Evolutionary conservation across 208 protist genomes (phyloP), one percentile per base, ranked within the genome.

Genomic region (Trypanosoma lewisi): DNA sequence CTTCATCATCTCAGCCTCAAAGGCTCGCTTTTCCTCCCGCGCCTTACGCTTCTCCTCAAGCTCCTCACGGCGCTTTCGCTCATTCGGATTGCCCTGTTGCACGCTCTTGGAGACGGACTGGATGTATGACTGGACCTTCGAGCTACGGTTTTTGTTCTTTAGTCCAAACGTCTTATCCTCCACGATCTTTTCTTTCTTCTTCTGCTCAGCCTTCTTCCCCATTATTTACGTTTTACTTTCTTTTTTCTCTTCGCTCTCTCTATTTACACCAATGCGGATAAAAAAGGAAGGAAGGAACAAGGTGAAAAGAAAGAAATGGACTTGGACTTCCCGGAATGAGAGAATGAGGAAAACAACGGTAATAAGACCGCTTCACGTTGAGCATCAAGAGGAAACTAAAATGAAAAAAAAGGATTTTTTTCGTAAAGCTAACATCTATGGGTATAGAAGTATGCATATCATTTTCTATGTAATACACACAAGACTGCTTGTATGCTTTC

Each of bases 81-180:
- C 77, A 51, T 90, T 71, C 16, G 83, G 85, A 60, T 80, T 75
- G 28, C 74, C 74, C 61, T 85, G 75, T 0, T 86, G 73, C 0
- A 94, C 83, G 51, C 67, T 90, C 52, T 85, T 71, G 25, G 70
- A 36, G 12, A 95, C 77, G 34, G 81, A 81, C 61, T 89, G 73
- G 9, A 95, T 83, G 48, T 92, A 91, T 21, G 88, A 83, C 80
- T 97, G 92, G n/a, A 97, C 92, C 67, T 89, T 92, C 23, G 83
- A 59, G 45, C 81, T 92, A 27, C 89, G 83, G 67, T 97, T 97
- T 55, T 97, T 97, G 72, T 97, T 97, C 64, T 97, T 97, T 25
- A 97, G 78, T 30, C 92, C 92, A 63, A 97, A 97, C 27, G 89
- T 97, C 75, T 93, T 94, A 68, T 96, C 90, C 67, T 96, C 90